A percentile compares a stretch with the other conserved stretches of the same genome.
Evolutionary conservation across 305 asterid genomes (phyloP).

Genomic region (Fraxinus angustifolia): DNA sequence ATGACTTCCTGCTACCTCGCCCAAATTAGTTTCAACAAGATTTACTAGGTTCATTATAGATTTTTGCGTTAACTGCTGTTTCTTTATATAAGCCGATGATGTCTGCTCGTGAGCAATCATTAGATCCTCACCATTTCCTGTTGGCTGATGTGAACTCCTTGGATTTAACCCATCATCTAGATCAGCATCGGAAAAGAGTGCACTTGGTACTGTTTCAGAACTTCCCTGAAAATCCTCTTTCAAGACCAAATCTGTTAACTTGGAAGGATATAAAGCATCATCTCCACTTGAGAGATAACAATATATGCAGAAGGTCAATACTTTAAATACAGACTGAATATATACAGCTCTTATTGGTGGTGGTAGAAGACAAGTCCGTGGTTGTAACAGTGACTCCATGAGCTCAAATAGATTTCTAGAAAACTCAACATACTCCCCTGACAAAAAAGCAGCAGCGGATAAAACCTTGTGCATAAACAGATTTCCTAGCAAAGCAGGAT

Average conservation of each 20-base stretch:
- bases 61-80: slow-evolving; percentile 41
- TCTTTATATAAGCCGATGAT: slow-evolving; percentile 31
- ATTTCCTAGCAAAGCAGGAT: slow-evolving; percentile 92
- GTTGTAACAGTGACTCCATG: slow-evolving; percentile 86
- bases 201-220: slow-evolving; percentile 32
- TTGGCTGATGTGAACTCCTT: slow-evolving; percentile 22
- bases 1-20: slow-evolving; percentile 60
- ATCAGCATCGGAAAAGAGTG: slow-evolving; percentile 40
- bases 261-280: slow-evolving; percentile 32
- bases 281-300: slow-evolving; percentile 48
- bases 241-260: slow-evolving; percentile 28
- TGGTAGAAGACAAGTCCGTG: slow-evolving; percentile 70
- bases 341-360: slow-evolving; percentile 75
- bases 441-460: slow-evolving; percentile 84
- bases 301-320: slow-evolving; percentile 55
- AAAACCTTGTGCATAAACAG: slow-evolving; percentile 62
- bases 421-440: slow-evolving; percentile 85
- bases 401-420: slow-evolving; percentile 81
- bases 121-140: slow-evolving; percentile 26
- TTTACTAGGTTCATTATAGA: slow-evolving; percentile 51
- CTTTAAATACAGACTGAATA: slow-evolving; percentile 83
- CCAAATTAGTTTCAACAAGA: slow-evolving; percentile 66
- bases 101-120: slow-evolving; percentile 27
- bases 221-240: slow-evolving; percentile 29
- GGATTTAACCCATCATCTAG: slow-evolving; percentile 38